Conservation (phyloP, 139 green algal species). For the Chlamydomonas asymmetrica region DNA sequence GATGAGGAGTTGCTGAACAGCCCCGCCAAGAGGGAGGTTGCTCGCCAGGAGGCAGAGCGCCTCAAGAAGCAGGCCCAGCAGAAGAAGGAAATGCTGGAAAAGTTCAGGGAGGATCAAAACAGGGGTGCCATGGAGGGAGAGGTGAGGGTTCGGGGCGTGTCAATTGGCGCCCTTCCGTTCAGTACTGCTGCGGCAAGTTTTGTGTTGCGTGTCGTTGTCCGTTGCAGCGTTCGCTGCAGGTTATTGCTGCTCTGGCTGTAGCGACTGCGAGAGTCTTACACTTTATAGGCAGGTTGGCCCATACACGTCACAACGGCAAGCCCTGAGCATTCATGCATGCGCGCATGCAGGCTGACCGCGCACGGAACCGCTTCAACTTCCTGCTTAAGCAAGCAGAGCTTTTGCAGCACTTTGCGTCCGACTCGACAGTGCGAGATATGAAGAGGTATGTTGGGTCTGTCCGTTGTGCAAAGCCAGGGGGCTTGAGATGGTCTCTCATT, state of each 20-base stretch:
- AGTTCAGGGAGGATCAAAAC: conserved; percentile 81
- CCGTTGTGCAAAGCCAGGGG: too few relatives aligned
- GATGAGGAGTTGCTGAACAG: conserved; percentile 15
- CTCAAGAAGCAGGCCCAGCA: conserved; percentile 76
- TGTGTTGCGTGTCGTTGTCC: background rate
- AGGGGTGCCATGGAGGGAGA: conserved; percentile 47
- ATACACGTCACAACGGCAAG: too few relatives aligned
- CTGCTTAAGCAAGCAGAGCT: conserved; percentile 96
- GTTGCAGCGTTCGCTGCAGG: background rate
- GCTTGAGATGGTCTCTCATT: too few relatives aligned
- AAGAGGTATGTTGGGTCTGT: conserved; percentile 52
- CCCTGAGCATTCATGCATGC: background rate
- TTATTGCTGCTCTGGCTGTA: background rate
- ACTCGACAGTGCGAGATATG: conserved; percentile 43
- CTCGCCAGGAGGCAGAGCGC: conserved; percentile 78
- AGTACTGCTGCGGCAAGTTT: background rate
- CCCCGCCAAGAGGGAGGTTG: conserved; percentile 51
- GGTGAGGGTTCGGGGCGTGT: too few relatives aligned
- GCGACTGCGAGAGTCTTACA: too few relatives aligned
- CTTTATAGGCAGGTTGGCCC: too few relatives aligned
- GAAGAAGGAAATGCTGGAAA: conserved; percentile 85
- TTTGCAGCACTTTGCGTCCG: conserved; percentile 94
- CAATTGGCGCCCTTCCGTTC: too few relatives aligned
- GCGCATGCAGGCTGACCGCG: conserved; percentile 68
- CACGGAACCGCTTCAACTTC: conserved; percentile 85